These are phyloP conservation scores for Cercospora berteroae DNA, from an alignment of 2,329 filamentous ascomycete species.

Conservation along the genomic window DNA sequence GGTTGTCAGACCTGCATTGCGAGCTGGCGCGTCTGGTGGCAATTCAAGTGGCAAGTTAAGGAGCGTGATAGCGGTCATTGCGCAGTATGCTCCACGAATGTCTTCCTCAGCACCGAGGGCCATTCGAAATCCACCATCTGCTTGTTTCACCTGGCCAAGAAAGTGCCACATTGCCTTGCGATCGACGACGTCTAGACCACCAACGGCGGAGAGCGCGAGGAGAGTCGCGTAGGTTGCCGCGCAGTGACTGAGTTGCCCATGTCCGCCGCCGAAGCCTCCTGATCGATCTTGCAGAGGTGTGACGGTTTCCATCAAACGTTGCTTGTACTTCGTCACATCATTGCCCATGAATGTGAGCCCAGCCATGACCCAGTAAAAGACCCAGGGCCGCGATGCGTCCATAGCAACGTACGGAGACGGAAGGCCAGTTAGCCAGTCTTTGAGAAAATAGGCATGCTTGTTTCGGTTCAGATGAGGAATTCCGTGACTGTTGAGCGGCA, in stretches of 20 bases:
- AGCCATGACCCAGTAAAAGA: conserved; percentile 87
- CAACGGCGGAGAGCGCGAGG: conserved; percentile 74
- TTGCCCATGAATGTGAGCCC: conserved; percentile 74
- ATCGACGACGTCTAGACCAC: conserved; percentile 73
- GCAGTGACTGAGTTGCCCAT: conserved; percentile 83
- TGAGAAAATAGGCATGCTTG: conserved; percentile 61
- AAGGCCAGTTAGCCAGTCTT: conserved; percentile 56
- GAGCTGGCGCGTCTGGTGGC: conserved; percentile 67
- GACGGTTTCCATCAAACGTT: conserved; percentile 67
- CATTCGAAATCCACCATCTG: conserved; percentile 86
- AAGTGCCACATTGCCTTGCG: conserved; percentile 86
- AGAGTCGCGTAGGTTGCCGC: conserved; percentile 85
- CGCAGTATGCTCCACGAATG: conserved; percentile 90
- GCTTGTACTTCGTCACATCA: conserved; percentile 64
- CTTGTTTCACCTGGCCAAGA: conserved; percentile 81
- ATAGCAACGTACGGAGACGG: conserved; percentile 69
- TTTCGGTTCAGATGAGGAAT: conserved; percentile 70
- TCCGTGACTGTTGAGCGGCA: conserved; percentile 63
- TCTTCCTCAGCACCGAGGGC: conserved; percentile 86
- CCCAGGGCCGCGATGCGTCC: conserved; percentile 89
- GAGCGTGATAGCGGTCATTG: conserved; percentile 77
- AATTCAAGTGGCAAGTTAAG: conserved; percentile 80
- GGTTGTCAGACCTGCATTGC: conserved; percentile 59
- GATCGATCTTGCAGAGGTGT: conserved; percentile 74
- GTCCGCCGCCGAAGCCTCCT: conserved; percentile 91